A percentile compares a stretch with the other conserved stretches of the same genome.
These are phyloP conservation scores for Kwoniella dejecticola DNA, from an alignment of 768 basidiomycete species.

Conservation along the genomic window DNA sequence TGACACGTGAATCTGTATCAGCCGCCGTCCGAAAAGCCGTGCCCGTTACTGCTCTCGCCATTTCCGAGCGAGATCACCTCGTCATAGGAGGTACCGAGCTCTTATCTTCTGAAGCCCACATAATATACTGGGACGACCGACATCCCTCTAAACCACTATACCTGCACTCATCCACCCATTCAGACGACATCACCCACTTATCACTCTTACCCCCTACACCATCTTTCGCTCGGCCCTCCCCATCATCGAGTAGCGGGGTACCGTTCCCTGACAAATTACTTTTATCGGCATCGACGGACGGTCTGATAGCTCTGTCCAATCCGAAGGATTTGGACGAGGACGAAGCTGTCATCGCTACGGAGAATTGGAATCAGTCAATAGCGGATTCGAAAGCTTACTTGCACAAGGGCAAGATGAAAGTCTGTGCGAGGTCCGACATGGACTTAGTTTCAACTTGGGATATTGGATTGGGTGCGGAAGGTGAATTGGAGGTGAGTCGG, in stretches of 20 bases:
- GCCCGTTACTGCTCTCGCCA: slow-evolving; percentile 47
- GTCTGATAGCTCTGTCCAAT: slow-evolving; percentile 64
- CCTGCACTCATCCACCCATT: slow-evolving; percentile 82
- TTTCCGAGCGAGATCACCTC: slow-evolving; percentile 57
- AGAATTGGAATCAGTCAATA: slow-evolving; percentile 82
- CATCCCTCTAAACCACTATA: slow-evolving; percentile 70
- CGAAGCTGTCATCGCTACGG: slow-evolving; percentile 75
- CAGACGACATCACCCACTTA: slow-evolving; percentile 84
- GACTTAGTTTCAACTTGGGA: slow-evolving; percentile 88
- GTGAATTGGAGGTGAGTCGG: slow-evolving; percentile 41
- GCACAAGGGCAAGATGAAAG: slow-evolving; percentile 43
- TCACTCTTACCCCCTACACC: slow-evolving; percentile 60
- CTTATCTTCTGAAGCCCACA: slow-evolving; percentile 74
- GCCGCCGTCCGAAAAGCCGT: slow-evolving; percentile 46
- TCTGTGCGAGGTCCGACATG: slow-evolving; percentile 94
- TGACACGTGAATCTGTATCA: slow-evolving; percentile 2
- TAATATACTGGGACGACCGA: slow-evolving; percentile 91
- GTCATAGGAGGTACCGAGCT: slow-evolving; percentile 83
- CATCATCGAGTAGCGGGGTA: slow-evolving; percentile 15
- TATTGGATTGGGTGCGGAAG: slow-evolving; percentile 35
- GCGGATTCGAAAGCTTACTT: slow-evolving; percentile 71
- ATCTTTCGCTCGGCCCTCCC: slow-evolving; percentile 34
- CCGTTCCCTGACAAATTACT: slow-evolving; percentile 60
- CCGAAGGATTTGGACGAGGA: slow-evolving; percentile 76
- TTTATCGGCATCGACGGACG: slow-evolving; percentile 83